Conservation (phyloP, 192 early-diverging fungal species). For the Coemansia sp. region DNA sequence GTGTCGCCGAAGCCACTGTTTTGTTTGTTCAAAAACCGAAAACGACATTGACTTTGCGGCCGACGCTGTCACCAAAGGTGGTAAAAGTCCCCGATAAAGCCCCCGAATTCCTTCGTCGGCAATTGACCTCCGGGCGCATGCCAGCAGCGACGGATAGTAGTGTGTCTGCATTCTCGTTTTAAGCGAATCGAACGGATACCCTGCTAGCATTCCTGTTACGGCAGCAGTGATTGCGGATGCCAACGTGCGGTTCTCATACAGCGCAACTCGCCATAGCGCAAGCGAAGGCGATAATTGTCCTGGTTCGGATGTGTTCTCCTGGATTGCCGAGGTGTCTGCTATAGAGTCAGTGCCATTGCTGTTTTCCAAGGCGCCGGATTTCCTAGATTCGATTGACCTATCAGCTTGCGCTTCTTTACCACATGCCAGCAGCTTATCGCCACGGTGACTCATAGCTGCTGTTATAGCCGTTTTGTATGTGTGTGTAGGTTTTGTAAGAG, state of each 20-base stretch:
- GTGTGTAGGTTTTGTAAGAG: too few relatives aligned
- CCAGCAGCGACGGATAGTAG: constrained; percentile 72
- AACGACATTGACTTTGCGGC: constrained; percentile 89
- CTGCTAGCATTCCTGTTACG: constrained; percentile 63
- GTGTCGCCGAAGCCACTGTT: constrained; percentile 53
- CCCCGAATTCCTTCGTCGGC: constrained; percentile 78
- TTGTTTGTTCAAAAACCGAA: constrained; percentile 78
- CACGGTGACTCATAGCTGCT: constrained; percentile 6
- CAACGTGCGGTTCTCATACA: constrained; percentile 61
- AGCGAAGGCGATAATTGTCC: neutral
- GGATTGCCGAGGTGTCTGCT: neutral
- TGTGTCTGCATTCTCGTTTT: constrained; percentile 98
- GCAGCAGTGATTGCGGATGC: constrained; percentile 70
- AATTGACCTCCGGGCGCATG: constrained; percentile 75
- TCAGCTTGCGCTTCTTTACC: neutral
- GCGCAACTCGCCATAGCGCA: constrained; percentile 22
- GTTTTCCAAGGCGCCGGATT: too few relatives aligned
- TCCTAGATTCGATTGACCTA: neutral
- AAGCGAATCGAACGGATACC: constrained; percentile 89
- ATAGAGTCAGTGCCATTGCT: too few relatives aligned
- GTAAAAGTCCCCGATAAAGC: constrained; percentile 83
- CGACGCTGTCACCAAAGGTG: constrained; percentile 79
- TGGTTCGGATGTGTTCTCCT: neutral
- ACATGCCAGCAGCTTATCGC: neutral
- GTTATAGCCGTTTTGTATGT: neutral